A percentile compares a stretch with the other conserved stretches of the same genome.
Evolutionary conservation across 768 basidiomycete species (phyloP).

Genomic region (Psilocybe cubensis): DNA sequence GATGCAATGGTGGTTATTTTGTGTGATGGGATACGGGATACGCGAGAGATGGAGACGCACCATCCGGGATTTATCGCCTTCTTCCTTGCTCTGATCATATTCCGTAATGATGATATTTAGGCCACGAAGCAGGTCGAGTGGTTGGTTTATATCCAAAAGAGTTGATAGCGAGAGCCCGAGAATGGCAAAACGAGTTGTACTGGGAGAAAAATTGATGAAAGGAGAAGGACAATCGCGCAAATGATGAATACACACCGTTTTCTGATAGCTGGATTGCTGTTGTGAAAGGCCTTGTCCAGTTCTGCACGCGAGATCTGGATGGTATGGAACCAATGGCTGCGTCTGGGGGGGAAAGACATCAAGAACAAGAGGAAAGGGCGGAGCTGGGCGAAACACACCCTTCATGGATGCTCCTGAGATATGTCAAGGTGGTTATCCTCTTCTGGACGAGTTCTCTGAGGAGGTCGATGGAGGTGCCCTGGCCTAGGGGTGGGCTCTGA

Average conservation of each 20-base stretch:
- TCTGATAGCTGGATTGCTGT: conserved; percentile 62
- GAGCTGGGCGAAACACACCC: conserved; percentile 49
- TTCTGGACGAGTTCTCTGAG: conserved; percentile 82
- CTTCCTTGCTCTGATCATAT: conserved; percentile 80
- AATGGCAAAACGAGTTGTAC: conserved; percentile 81
- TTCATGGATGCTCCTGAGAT: conserved; percentile 84
- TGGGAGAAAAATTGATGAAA: conserved; percentile 28
- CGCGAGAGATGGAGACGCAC: conserved; percentile 42
- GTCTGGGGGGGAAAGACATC: conserved; percentile 43
- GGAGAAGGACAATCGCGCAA: not conserved
- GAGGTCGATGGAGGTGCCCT: conserved; percentile 78
- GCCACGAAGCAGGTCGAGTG: conserved; percentile 79
- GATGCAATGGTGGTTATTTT: conserved; percentile 11
- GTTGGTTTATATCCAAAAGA: conserved; percentile 79
- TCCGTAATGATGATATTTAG: conserved; percentile 73
- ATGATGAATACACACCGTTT: conserved; percentile 54
- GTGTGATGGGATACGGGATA: not conserved
- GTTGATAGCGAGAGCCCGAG: conserved; percentile 87
- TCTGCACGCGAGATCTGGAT: conserved; percentile 77
- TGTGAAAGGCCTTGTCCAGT: conserved; percentile 75
- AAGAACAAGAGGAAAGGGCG: not conserved
- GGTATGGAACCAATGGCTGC: conserved; percentile 88
- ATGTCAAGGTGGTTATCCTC: conserved; percentile 83
- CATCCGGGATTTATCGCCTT: conserved; percentile 74
- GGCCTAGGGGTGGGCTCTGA: conserved; percentile 49